These are phyloP conservation scores for Pyrenophora graminea DNA, from an alignment of 2,329 filamentous ascomycete species.

Conservation along the genomic window DNA sequence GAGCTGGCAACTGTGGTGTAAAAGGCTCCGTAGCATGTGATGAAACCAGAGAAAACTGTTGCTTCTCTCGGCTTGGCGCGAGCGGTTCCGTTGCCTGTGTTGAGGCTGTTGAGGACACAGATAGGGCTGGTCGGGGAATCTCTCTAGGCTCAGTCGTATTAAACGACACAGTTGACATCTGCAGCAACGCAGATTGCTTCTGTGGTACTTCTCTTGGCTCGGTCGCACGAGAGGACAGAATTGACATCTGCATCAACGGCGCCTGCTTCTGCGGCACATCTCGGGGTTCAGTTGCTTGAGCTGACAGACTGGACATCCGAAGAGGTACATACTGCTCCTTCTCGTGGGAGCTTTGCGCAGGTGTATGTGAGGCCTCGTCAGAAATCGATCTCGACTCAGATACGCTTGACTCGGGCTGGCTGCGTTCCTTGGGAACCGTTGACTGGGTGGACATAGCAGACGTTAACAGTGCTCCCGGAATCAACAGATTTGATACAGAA, in stretches of 20 bases:
- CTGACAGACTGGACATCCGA: constrained; percentile 18
- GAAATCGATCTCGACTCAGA: constrained; percentile 1
- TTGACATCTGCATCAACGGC: constrained; percentile 15
- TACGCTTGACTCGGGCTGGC: neutral
- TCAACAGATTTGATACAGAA: constrained; percentile 20
- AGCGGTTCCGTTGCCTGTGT: constrained; percentile 26
- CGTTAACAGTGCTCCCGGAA: constrained; percentile 27
- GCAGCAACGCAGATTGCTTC: constrained; percentile 17
- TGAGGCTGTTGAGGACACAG: constrained; percentile 29
- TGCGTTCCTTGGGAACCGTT: constrained; percentile 26
- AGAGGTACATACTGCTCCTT: constrained; percentile 1
- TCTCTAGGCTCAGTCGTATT: constrained; percentile 35
- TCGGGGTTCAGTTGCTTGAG: constrained; percentile 20
- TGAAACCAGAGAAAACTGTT: constrained; percentile 21
- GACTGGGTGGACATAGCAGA: constrained; percentile 37
- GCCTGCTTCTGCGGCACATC: constrained; percentile 17
- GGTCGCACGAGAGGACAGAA: constrained; percentile 19
- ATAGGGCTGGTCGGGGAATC: constrained; percentile 17
- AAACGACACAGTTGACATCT: constrained; percentile 33
- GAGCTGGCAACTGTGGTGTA: constrained; percentile 15
- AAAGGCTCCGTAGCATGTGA: constrained; percentile 25
- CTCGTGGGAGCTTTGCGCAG: neutral
- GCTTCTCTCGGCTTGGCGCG: constrained; percentile 8
- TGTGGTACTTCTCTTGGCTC: constrained; percentile 19
- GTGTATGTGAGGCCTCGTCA: neutral